Base-by-base conservation (phyloP, 2,329 filamentous ascomycete genomes). In the Beauveria pseudobassiana region DNA sequence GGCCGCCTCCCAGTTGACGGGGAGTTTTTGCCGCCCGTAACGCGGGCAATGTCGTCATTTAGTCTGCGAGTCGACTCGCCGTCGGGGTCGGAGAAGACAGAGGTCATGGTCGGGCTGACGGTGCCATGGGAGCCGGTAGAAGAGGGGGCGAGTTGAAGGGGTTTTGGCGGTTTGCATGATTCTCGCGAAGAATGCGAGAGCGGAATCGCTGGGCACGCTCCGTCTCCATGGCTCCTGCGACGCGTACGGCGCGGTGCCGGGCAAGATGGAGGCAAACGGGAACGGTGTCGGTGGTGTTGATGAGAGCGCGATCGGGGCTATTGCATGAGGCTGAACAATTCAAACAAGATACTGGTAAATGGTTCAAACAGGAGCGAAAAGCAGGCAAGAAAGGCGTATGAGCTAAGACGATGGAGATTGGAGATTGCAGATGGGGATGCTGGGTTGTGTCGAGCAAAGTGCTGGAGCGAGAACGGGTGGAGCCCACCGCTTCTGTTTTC, bases 91-190 rank as follows among this genome's bases (percentile, higher is more conserved):
- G 80, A 78, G 63, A 82, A 81, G 67, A 84, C 73, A 48, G 81
- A 79, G 43, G 81, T 82, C 57, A 78, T 69, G 51, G 81, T 84
- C 59, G 80, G 77, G 68, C 80, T 82, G 65, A 84, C 76, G 64
- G 81, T 82, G 69, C 82, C 81, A 71, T 83, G 81, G 58, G 80
- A 82, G 61, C 81, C 82, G 34, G 82, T 84, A 7, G 82, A 84
- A 7, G 82, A 83, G 22, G 82, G 81, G 82, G 82, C 22, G 82
- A 84, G 72, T 82, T 82, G 73, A 83, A 84, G 6, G 82, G 81
- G 70, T 84, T 82, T 63, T 81, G 76, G 70, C 77, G 76, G 71
- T 80, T 78, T 65, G 78, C 74, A 54, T 79, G 77, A 78, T 81
- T 80, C 73, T 82, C 80, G 71, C 80, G 76, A 67, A 79, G 74